Evolutionary conservation across 2,329 filamentous ascomycete species (phyloP).

Genomic region (Ceratocystis colombiana): DNA sequence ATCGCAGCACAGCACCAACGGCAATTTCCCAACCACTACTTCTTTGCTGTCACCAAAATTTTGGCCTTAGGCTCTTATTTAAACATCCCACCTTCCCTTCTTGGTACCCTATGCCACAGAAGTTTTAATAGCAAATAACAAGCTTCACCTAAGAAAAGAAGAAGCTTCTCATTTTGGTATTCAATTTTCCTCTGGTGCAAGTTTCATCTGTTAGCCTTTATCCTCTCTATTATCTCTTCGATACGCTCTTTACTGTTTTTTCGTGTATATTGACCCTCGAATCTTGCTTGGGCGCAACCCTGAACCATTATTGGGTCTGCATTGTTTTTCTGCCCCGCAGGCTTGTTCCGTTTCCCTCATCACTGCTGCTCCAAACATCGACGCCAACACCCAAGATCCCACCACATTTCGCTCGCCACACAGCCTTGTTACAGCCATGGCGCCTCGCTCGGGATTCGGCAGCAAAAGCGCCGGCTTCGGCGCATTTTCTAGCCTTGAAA

Average conservation of each 20-base stretch:
- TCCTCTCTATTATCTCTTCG: not conserved
- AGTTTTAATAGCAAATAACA: not conserved
- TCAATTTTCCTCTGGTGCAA: not conserved
- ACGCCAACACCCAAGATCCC: not conserved
- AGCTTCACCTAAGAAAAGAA: not conserved
- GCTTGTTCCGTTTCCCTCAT: not conserved
- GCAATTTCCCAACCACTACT: not conserved
- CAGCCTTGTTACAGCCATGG: not conserved
- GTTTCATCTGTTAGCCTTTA: not conserved
- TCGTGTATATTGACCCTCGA: not conserved
- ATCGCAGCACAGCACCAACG: not conserved
- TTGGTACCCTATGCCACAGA: constrained; percentile 8
- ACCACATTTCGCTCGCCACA: not conserved
- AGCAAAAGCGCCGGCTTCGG: constrained; percentile 16
- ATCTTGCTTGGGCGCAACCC: not conserved
- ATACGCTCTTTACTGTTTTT: not conserved
- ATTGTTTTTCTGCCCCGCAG: constrained; percentile 12
- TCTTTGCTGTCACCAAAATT: constrained; percentile 11
- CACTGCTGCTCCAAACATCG: not conserved
- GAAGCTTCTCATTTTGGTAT: not conserved
- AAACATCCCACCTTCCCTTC: constrained; percentile 19
- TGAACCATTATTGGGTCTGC: not conserved
- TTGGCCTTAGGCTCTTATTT: constrained; percentile 11
- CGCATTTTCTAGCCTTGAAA: constrained; percentile 2
- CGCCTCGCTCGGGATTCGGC: constrained; percentile 18